These are phyloP conservation scores for Cladosporium halotolerans DNA, from an alignment of 2,329 filamentous ascomycete species.

Conservation along the genomic window DNA sequence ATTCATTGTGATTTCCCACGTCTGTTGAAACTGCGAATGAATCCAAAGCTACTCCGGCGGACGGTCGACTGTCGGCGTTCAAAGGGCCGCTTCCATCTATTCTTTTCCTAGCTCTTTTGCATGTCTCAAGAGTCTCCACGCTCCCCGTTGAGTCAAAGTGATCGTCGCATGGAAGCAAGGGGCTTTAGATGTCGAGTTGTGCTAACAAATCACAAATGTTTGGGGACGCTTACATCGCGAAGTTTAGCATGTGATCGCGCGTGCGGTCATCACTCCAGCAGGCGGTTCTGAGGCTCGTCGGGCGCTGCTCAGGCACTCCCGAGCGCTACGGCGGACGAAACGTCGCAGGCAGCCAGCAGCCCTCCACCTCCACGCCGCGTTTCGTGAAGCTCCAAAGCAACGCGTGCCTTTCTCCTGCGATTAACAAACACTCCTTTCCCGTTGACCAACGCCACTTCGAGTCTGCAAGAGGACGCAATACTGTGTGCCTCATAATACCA, in stretches of 20 bases:
- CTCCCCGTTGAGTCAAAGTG: too few relatives aligned
- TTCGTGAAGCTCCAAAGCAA: constrained; percentile 5
- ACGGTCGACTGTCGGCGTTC: too few relatives aligned
- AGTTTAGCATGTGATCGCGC: background rate
- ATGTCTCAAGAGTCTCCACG: too few relatives aligned
- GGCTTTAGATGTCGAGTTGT: too few relatives aligned
- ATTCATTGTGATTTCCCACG: constrained; percentile 46
- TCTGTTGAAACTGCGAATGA: too few relatives aligned
- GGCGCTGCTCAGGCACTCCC: background rate
- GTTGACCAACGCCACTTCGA: background rate
- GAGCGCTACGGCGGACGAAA: background rate
- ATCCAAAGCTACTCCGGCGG: too few relatives aligned
- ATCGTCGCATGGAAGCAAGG: too few relatives aligned
- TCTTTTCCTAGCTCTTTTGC: background rate
- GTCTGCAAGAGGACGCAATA: constrained; percentile 3
- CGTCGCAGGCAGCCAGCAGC: background rate
- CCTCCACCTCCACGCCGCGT: background rate
- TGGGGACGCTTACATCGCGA: too few relatives aligned
- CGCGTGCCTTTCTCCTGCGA: constrained; percentile 3
- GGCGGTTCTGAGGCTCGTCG: too few relatives aligned
- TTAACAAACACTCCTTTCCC: background rate
- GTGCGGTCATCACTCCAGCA: background rate
- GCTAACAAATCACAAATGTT: too few relatives aligned
- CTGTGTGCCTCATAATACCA: background rate
- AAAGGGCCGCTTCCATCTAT: background rate